Conservation (phyloP, 192 early-diverging fungal species). For the Coemansia aciculifera region DNA sequence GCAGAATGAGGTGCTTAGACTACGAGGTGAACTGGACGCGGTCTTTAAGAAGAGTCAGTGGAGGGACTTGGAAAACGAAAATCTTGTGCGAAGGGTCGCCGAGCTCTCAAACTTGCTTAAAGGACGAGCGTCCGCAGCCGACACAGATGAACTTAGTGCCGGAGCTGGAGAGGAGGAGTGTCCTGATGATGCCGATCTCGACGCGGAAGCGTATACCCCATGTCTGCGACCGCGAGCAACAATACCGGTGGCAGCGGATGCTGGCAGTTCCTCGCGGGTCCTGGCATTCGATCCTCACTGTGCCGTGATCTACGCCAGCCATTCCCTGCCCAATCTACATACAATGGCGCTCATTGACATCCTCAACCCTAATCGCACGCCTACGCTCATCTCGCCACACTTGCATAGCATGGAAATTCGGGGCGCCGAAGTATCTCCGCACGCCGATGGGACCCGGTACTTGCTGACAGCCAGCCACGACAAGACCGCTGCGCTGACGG, state of each 20-base stretch:
- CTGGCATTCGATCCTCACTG: conserved; percentile 24
- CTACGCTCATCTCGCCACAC: conserved; percentile 26
- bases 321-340: conserved; percentile 7
- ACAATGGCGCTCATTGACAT: conserved; percentile 30
- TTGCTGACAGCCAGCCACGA: conserved; percentile 52
- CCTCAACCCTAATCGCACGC: background rate
- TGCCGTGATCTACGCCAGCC: conserved; percentile 30
- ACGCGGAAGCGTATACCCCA: background rate
- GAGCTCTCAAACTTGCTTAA: too few relatives aligned
- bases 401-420: conserved; percentile 22
- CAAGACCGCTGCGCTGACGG: conserved; percentile 26
- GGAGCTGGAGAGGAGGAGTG: background rate
- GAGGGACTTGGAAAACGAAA: conserved; percentile 22
- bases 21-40: conserved; percentile 17
- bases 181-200: background rate
- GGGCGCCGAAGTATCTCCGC: conserved; percentile 36
- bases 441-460: conserved; percentile 14
- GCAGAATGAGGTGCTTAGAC: conserved; percentile 20
- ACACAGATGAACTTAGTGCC: too few relatives aligned
- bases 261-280: conserved; percentile 16
- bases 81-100: background rate
- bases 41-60: background rate
- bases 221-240: conserved; percentile 21
- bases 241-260: conserved; percentile 4
- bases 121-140: too few relatives aligned